phyloP scores from a whole-genome alignment of 371 early-diverging fungal species.

The Coemansia sp. region DNA sequence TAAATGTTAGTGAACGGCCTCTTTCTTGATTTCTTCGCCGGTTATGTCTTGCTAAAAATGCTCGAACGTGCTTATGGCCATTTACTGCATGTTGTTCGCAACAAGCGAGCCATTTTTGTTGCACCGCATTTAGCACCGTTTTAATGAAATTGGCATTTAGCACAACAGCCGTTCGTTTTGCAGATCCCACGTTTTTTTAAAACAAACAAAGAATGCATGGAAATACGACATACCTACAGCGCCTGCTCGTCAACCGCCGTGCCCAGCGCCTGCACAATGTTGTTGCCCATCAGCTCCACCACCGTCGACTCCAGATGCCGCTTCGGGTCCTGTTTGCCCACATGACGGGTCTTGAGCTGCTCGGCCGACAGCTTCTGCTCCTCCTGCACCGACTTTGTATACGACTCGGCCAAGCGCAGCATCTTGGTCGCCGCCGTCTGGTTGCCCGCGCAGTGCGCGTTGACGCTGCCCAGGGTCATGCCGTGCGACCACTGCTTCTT shows the following conservation, averaged over 20 bases:
- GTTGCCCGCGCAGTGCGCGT: slow-evolving; percentile 77
- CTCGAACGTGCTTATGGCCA: too few relatives aligned
- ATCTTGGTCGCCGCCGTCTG: slow-evolving; percentile 87
- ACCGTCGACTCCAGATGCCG: slow-evolving; percentile 93
- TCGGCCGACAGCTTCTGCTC: slow-evolving; percentile 92
- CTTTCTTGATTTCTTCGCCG: too few relatives aligned
- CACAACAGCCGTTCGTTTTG: too few relatives aligned
- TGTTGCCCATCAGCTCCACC: slow-evolving; percentile 86
- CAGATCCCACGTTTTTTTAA: too few relatives aligned
- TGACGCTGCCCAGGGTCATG: slow-evolving; percentile 84
- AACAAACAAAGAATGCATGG: background rate
- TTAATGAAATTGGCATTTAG: too few relatives aligned
- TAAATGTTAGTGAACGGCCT: too few relatives aligned
- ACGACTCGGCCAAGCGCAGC: slow-evolving; percentile 85
- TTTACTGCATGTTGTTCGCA: too few relatives aligned
- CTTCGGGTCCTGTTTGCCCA: slow-evolving; percentile 98
- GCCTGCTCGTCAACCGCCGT: slow-evolving; percentile 78
- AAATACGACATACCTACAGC: slow-evolving; percentile 14
- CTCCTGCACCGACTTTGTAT: slow-evolving; percentile 95
- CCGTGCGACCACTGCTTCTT: slow-evolving; percentile 99
- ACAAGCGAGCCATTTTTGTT: too few relatives aligned
- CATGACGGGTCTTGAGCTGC: slow-evolving; percentile 94
- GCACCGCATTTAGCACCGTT: too few relatives aligned
- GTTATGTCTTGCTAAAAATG: too few relatives aligned
- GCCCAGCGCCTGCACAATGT: slow-evolving; percentile 92